Evolutionary conservation across 2,329 filamentous ascomycete species (phyloP).

Genomic region (Sordariomycetes sp.): DNA sequence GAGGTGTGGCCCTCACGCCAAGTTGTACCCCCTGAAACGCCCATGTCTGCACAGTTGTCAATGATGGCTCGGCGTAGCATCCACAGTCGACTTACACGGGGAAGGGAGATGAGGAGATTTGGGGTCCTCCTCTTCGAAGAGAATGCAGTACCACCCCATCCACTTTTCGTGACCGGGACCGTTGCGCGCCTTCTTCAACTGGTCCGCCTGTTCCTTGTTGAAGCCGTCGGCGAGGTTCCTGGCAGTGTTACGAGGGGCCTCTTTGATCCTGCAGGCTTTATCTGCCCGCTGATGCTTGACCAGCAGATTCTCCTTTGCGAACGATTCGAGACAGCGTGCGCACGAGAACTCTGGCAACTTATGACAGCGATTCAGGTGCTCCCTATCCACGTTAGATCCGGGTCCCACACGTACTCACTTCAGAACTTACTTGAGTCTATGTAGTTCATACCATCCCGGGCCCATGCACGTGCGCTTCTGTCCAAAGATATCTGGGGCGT

Average conservation of each 20-base stretch:
- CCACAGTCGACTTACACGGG: not conserved
- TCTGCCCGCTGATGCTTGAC: not conserved
- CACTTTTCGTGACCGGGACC: conserved; percentile 1
- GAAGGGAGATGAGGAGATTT: not conserved
- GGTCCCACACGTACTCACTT: no score
- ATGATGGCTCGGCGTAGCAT: not conserved
- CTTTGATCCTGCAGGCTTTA: not conserved
- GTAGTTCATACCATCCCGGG: not conserved
- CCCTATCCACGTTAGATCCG: no score
- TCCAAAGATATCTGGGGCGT: not conserved
- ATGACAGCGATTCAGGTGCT: not conserved
- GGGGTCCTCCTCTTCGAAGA: not conserved
- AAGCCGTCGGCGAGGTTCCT: conserved; percentile 1
- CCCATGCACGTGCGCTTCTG: not conserved
- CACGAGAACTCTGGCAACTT: not conserved
- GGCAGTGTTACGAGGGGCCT: no score
- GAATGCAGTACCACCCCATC: conserved; percentile 1
- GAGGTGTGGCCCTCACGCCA: conserved; percentile 1
- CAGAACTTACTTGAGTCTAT: conserved; percentile 1
- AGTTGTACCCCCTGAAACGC: no score
- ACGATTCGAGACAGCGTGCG: not conserved
- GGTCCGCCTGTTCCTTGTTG: not conserved
- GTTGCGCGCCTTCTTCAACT: conserved; percentile 1
- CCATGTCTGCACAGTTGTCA: not conserved
- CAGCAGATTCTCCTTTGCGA: not conserved